phyloP scores from a whole-genome alignment of 1,284 basidiomycete species.

The Sporisorium graminicola region DNA sequence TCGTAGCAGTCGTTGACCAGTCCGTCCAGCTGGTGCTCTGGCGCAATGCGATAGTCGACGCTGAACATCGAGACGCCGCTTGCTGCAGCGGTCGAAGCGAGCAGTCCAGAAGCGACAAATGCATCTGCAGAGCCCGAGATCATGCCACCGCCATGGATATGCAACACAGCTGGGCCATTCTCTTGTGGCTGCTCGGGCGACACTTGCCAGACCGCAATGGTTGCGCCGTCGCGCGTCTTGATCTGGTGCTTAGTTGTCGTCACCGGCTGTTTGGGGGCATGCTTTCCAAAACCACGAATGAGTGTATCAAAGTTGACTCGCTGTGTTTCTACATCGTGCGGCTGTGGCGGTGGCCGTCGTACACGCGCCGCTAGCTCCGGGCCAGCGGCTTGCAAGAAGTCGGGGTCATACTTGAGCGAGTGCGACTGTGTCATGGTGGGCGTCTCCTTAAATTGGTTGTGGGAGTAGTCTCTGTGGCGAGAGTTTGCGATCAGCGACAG shows the following conservation, averaged over 20 bases:
- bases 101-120: constrained; percentile 9
- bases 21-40: constrained; percentile 23
- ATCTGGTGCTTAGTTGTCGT: constrained; percentile 25
- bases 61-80: constrained; percentile 20
- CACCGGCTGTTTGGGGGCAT: constrained; percentile 8
- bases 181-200: constrained; percentile 19
- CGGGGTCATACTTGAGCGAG: constrained; percentile 16
- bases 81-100: background rate
- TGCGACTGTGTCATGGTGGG: constrained; percentile 15
- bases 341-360: constrained; percentile 2
- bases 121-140: constrained; percentile 16
- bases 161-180: constrained; percentile 25
- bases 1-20: constrained; percentile 38
- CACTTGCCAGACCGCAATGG: constrained; percentile 24
- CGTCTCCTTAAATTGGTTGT: background rate
- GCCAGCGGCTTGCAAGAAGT: constrained; percentile 22
- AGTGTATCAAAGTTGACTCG: constrained; percentile 5
- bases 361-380: constrained; percentile 17
- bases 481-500: no score
- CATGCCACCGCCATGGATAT: constrained; percentile 39
- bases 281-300: background rate
- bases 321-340: constrained; percentile 19
- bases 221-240: constrained; percentile 27
- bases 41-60: constrained; percentile 35
- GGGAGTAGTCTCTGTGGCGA: no score